phyloP scores from a whole-genome alignment of 768 basidiomycete genomes.

The Daedalea quercina region DNA sequence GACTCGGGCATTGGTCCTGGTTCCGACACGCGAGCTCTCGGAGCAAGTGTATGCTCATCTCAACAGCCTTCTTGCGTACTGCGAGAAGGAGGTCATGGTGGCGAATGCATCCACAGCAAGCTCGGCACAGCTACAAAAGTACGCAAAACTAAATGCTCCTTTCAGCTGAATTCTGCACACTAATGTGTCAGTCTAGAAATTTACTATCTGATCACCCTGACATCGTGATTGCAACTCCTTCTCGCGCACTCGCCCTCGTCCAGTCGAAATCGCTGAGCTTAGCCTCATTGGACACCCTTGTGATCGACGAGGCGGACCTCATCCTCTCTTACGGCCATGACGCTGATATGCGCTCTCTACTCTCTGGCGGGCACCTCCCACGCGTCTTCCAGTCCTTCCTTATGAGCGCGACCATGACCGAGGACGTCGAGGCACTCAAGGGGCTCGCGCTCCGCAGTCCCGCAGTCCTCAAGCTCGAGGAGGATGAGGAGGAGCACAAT shows the following conservation, averaged over 20 bases:
- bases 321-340: conserved; percentile 96
- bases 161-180: not conserved
- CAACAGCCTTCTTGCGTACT: conserved; percentile 61
- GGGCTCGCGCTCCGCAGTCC: conserved; percentile 83
- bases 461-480: conserved; percentile 81
- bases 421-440: conserved; percentile 89
- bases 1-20: conserved; percentile 74
- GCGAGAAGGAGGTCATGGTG: conserved; percentile 63
- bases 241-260: conserved; percentile 58
- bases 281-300: conserved; percentile 68
- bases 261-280: conserved; percentile 72
- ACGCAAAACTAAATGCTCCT: conserved; percentile 13
- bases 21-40: conserved; percentile 88
- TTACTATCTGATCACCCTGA: conserved; percentile 69
- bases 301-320: conserved; percentile 97
- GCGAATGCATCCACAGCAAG: conserved; percentile 76
- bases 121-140: conserved; percentile 68
- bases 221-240: conserved; percentile 74
- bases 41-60: conserved; percentile 82
- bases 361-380: conserved; percentile 64
- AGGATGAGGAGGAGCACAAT: conserved; percentile 76
- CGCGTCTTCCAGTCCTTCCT: conserved; percentile 87
- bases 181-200: conserved; percentile 29
- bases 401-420: conserved; percentile 97
- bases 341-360: conserved; percentile 74